These are phyloP conservation scores for Vigna mungo DNA, from an alignment of 306 rosid species.

Conservation along the genomic window DNA sequence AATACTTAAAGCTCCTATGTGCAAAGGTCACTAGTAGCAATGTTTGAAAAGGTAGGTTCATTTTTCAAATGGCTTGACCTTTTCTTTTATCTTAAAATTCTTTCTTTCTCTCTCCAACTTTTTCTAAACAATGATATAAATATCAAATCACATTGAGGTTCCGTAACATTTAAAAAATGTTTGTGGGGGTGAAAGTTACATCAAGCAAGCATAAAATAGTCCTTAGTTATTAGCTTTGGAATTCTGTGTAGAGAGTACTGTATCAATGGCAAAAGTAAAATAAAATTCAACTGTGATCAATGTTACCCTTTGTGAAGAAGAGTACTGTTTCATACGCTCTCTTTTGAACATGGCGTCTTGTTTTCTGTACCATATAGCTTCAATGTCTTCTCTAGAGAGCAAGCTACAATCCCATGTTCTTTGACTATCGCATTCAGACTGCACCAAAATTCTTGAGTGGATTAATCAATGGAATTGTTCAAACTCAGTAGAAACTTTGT, in stretches of 20 bases:
- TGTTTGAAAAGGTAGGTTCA: constrained; percentile 14
- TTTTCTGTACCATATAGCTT: constrained; percentile 61
- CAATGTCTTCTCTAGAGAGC: constrained; percentile 64
- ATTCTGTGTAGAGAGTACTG: too few species aligned
- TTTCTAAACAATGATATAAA: neutral
- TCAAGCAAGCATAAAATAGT: too few species aligned
- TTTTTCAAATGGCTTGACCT: neutral
- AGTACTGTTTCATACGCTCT: constrained; percentile 83
- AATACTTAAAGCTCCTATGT: too few species aligned
- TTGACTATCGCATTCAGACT: constrained; percentile 60
- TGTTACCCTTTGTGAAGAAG: constrained; percentile 78
- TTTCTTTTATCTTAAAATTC: neutral
- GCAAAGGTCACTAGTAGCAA: neutral
- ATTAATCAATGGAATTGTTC: constrained; percentile 29
- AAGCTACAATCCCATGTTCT: constrained; percentile 72
- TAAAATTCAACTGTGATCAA: neutral
- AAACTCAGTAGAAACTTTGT: constrained; percentile 30
- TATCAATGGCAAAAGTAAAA: too few species aligned
- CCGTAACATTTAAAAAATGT: too few species aligned
- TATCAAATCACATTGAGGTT: constrained; percentile 17
- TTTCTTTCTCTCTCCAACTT: neutral
- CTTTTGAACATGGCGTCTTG: constrained; percentile 75
- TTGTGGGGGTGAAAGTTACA: too few species aligned
- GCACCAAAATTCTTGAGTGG: constrained; percentile 40
- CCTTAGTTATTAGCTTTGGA: too few species aligned